These are phyloP conservation scores for Didymella exigua DNA, from an alignment of 2,329 filamentous ascomycete species.

Conservation along the genomic window DNA sequence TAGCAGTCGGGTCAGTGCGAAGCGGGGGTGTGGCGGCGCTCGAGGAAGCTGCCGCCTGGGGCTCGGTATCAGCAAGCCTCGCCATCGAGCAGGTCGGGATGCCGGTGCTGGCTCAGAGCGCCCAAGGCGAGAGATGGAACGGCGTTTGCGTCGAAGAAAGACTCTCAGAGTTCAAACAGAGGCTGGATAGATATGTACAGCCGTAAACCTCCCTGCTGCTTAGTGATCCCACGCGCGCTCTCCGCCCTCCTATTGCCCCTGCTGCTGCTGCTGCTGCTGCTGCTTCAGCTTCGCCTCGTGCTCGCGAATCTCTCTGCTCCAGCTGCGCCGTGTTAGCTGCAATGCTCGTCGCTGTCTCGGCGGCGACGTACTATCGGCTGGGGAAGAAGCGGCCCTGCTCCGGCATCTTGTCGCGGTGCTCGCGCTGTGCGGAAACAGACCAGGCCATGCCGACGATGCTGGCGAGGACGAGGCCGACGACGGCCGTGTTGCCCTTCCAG, in stretches of 20 bases:
- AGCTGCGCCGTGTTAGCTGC: conserved; percentile 57
- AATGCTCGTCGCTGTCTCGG: not conserved
- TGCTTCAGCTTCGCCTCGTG: conserved; percentile 62
- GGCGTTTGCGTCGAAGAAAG: conserved; percentile 51
- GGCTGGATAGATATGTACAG: conserved; percentile 48
- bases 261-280: conserved; percentile 39
- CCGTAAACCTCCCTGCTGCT: conserved; percentile 31
- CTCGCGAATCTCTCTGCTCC: conserved; percentile 74
- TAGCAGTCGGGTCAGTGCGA: conserved; percentile 62
- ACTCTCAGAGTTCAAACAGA: conserved; percentile 50
- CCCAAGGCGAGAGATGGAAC: conserved; percentile 56
- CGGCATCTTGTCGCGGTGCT: conserved; percentile 76
- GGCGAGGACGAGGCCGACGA: conserved; percentile 71
- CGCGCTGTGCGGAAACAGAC: conserved; percentile 74
- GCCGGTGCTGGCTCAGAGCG: conserved; percentile 59
- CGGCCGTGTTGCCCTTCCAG: conserved; percentile 90
- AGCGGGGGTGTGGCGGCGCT: conserved; percentile 55
- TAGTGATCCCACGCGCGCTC: not conserved
- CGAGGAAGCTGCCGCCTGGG: conserved; percentile 77
- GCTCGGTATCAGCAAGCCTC: conserved; percentile 83
- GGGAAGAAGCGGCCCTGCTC: conserved; percentile 79
- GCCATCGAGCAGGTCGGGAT: conserved; percentile 94
- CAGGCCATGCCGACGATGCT: conserved; percentile 72
- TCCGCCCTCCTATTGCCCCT: conserved; percentile 24
- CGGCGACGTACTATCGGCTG: conserved; percentile 74